Evolutionary conservation across 768 basidiomycete species (phyloP).

Genomic region (Lactifluus pinguis): DNA sequence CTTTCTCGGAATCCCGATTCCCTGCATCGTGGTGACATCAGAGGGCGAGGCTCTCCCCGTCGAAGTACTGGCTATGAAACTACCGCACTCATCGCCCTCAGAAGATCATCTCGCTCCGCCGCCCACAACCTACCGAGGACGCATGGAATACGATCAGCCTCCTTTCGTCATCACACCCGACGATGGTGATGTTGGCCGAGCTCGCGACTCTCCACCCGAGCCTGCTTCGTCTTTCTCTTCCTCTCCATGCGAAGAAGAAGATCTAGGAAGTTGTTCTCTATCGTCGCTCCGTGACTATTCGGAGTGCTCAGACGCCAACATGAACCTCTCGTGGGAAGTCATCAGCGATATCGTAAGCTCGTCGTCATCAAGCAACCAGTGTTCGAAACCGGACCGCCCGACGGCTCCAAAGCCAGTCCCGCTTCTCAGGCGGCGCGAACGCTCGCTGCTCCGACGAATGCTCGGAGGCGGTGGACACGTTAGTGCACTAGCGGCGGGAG

Average conservation of each 20-base stretch:
- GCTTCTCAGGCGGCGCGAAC: constrained; percentile 13
- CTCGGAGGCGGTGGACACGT: not conserved
- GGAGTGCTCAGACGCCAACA: not conserved
- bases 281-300: not conserved
- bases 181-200: not conserved
- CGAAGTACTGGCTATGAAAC: not conserved
- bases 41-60: not conserved
- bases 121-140: not conserved
- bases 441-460: constrained; percentile 10
- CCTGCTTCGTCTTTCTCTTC: not conserved
- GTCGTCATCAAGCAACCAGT: not conserved
- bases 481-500: not conserved
- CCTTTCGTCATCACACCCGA: not conserved
- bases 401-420: constrained; percentile 5
- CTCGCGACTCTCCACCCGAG: not conserved
- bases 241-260: not conserved
- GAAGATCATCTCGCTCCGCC: constrained; percentile 11
- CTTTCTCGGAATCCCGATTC: constrained; percentile 9
- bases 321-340: constrained; percentile 2
- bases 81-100: not conserved
- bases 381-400: constrained; percentile 4
- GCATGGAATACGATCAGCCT: not conserved
- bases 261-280: not conserved
- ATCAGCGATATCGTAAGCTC: not conserved
- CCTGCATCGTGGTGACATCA: constrained; percentile 14